Conservation (phyloP, 73 alveolate species). For the Symbiodinium natans region DNA sequence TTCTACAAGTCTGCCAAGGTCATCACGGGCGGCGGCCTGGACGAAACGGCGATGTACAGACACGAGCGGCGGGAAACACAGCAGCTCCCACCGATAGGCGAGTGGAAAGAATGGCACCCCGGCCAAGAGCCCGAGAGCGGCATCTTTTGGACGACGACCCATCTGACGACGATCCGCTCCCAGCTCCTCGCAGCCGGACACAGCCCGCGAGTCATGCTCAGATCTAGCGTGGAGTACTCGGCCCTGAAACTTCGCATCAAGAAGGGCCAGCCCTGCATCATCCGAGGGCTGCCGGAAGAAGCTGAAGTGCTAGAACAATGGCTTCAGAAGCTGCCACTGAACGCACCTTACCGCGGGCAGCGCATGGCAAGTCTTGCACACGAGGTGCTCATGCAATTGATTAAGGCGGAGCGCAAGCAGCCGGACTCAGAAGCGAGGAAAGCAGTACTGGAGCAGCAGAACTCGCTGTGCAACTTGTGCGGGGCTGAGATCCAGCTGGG, state of each 20-base stretch:
- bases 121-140: conserved; percentile 6
- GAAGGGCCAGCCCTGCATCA: too few species aligned
- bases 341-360: background rate
- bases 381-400: background rate
- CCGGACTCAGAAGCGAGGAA: background rate
- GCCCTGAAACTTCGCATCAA: too few species aligned
- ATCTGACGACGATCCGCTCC: too few species aligned
- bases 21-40: background rate
- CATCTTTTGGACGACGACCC: too few species aligned
- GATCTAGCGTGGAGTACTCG: too few species aligned
- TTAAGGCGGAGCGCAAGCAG: background rate
- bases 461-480: background rate
- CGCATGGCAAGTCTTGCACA: conserved; percentile 1
- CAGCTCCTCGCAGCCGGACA: too few species aligned
- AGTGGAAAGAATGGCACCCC: too few species aligned
- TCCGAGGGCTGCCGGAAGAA: too few species aligned
- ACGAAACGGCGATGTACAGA: background rate
- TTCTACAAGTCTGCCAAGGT: background rate
- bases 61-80: background rate
- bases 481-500: background rate
- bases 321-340: background rate
- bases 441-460: background rate
- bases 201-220: too few species aligned
- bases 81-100: too few species aligned
- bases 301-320: background rate